Percentiles rank a stretch among this genome's conserved stretches.
These are phyloP conservation scores for Waitea zeae DNA, from an alignment of 1,284 basidiomycete species.

Conservation along the genomic window DNA sequence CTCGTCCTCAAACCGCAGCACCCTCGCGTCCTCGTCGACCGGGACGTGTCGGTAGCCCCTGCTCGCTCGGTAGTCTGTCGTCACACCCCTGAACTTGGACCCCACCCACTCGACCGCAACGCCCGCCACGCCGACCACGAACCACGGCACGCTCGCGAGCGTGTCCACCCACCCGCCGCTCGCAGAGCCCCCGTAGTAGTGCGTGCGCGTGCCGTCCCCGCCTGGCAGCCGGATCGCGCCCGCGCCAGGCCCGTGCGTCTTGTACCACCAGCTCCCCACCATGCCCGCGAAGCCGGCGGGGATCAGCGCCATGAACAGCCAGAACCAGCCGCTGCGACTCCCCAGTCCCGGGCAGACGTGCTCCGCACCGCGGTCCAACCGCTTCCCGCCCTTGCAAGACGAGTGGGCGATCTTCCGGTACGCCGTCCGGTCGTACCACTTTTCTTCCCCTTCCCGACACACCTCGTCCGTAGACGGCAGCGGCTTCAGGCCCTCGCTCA, in stretches of 20 bases:
- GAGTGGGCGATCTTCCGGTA: slow-evolving; percentile 85
- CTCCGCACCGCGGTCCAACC: slow-evolving; percentile 49
- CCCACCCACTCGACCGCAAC: slow-evolving; percentile 54
- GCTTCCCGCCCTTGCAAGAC: slow-evolving; percentile 59
- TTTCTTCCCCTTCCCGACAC: slow-evolving; percentile 47
- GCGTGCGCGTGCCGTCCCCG: slow-evolving; percentile 23
- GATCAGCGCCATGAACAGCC: slow-evolving; percentile 58
- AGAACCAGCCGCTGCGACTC: slow-evolving; percentile 63
- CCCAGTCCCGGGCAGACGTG: slow-evolving; percentile 71
- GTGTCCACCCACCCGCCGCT: slow-evolving; percentile 46
- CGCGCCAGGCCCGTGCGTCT: slow-evolving; percentile 44
- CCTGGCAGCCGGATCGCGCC: slow-evolving; percentile 73
- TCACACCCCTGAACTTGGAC: slow-evolving; percentile 24
- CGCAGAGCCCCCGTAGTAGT: slow-evolving; percentile 34
- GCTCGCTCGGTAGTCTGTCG: slow-evolving; percentile 25
- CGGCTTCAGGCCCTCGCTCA: slow-evolving; percentile 48
- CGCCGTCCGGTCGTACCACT: slow-evolving; percentile 82
- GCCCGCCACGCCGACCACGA: slow-evolving; percentile 59
- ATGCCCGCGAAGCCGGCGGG: slow-evolving; percentile 63
- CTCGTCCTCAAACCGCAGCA: slow-evolving; percentile 68
- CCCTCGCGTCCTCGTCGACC: slow-evolving; percentile 80
- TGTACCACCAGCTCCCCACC: slow-evolving; percentile 67
- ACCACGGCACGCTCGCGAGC: slow-evolving; percentile 76
- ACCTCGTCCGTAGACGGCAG: slow-evolving; percentile 34
- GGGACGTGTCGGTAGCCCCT: slow-evolving; percentile 70